Conservation (phyloP, 2,329 filamentous ascomycete species). For the Fusarium goolgardi region DNA sequence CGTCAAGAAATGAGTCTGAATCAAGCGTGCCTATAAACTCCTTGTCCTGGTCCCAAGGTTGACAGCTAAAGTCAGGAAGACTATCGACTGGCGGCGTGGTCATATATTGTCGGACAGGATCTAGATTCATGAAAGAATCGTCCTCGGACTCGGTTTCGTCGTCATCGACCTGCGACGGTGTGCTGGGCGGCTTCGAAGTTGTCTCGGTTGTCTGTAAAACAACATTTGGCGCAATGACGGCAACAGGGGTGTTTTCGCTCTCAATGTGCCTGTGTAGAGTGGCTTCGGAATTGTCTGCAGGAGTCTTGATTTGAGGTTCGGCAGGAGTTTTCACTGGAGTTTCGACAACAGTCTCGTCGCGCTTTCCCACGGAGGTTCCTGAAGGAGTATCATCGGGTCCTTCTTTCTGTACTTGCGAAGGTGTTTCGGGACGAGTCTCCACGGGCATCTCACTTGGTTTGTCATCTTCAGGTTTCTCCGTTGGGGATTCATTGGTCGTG, state of each 20-base stretch:
- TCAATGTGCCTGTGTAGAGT: not conserved
- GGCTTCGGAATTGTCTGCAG: conserved; percentile 6
- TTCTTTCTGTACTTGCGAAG: not conserved
- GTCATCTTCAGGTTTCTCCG: conserved; percentile 3
- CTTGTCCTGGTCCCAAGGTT: conserved; percentile 62
- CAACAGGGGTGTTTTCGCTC: conserved; percentile 3
- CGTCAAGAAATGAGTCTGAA: conserved; percentile 54
- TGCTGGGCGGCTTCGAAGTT: conserved; percentile 56
- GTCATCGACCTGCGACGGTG: conserved; percentile 63
- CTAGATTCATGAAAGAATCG: conserved; percentile 61
- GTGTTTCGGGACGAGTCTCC: not conserved
- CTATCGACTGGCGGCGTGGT: conserved; percentile 66
- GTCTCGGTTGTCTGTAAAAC: conserved; percentile 47
- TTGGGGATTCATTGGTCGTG: not conserved
- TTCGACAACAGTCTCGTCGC: not conserved
- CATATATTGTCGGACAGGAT: conserved; percentile 63
- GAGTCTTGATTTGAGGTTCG: conserved; percentile 4
- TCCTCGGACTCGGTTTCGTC: conserved; percentile 67
- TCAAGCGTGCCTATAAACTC: conserved; percentile 58
- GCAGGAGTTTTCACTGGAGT: not conserved
- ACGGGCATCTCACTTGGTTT: not conserved
- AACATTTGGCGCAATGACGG: conserved; percentile 23
- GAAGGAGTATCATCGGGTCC: not conserved
- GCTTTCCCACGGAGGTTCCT: conserved; percentile 1
- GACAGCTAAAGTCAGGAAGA: conserved; percentile 60